These are phyloP conservation scores for Hypoxylon sp. DNA, from an alignment of 2,329 filamentous ascomycete species.

Conservation along the genomic window DNA sequence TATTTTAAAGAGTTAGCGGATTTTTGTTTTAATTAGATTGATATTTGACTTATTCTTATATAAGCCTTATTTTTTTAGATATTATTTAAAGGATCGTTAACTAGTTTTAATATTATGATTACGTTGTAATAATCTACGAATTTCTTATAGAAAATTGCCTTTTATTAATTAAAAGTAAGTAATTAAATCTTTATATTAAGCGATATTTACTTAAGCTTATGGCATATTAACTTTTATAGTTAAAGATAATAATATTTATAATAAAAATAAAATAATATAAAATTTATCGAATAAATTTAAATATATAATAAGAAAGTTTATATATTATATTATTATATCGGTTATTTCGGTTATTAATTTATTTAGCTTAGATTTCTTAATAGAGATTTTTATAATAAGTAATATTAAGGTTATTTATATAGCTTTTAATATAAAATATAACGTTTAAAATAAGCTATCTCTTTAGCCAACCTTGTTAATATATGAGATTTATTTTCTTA, in stretches of 20 bases:
- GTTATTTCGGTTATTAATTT: neutral
- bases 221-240: no score
- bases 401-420: neutral
- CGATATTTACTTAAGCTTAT: no score
- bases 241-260: neutral
- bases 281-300: neutral
- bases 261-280: neutral
- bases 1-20: neutral
- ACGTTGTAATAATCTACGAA: neutral
- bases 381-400: neutral
- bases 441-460: neutral
- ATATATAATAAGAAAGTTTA: neutral
- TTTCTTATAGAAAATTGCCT: neutral
- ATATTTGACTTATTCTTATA: slow-evolving; percentile 1
- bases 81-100: neutral
- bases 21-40: neutral
- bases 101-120: neutral
- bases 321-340: neutral
- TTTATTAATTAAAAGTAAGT: neutral
- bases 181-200: no score
- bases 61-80: neutral
- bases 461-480: neutral
- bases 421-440: neutral
- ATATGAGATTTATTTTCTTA: neutral
- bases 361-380: neutral